Evolutionary conservation across 2,329 filamentous ascomycete species (phyloP).

Genomic region (Orbilia brochopaga): DNA sequence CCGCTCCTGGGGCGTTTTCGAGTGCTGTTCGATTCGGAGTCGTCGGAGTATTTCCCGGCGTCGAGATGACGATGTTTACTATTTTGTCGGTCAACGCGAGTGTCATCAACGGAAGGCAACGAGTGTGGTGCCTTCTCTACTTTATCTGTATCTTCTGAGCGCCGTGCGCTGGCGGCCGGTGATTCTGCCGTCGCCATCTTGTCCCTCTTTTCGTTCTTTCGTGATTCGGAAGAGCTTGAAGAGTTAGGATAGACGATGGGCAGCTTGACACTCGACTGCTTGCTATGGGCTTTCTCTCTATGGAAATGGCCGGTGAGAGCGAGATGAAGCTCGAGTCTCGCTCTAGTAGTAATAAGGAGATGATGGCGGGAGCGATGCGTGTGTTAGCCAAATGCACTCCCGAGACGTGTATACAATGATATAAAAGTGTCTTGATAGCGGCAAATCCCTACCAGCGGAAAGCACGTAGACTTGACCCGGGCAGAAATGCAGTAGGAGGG

Average conservation of each 20-base stretch:
- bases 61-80: slow-evolving; percentile 50
- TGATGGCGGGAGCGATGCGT: background rate
- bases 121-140: slow-evolving; percentile 57
- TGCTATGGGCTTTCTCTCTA: slow-evolving; percentile 2
- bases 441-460: slow-evolving; percentile 49
- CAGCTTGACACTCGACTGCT: slow-evolving; percentile 1
- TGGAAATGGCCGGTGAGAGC: slow-evolving; percentile 7
- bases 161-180: slow-evolving; percentile 33
- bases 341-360: slow-evolving; percentile 19
- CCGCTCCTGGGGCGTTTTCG: slow-evolving; percentile 36
- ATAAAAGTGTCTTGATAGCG: slow-evolving; percentile 28
- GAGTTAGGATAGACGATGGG: slow-evolving; percentile 3
- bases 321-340: slow-evolving; percentile 20
- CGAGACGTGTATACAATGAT: slow-evolving; percentile 15
- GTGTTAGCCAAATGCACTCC: slow-evolving; percentile 44
- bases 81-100: slow-evolving; percentile 56
- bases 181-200: slow-evolving; percentile 41
- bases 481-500: slow-evolving; percentile 11
- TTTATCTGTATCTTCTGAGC: slow-evolving; percentile 50
- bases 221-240: background rate
- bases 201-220: slow-evolving; percentile 11
- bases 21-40: slow-evolving; percentile 31
- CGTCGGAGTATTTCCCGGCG: slow-evolving; percentile 18
- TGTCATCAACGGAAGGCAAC: slow-evolving; percentile 56
- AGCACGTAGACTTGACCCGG: slow-evolving; percentile 43